Evolutionary conservation across 331 rosid genomes (phyloP).

Genomic region (Pyracantha coccinea): DNA sequence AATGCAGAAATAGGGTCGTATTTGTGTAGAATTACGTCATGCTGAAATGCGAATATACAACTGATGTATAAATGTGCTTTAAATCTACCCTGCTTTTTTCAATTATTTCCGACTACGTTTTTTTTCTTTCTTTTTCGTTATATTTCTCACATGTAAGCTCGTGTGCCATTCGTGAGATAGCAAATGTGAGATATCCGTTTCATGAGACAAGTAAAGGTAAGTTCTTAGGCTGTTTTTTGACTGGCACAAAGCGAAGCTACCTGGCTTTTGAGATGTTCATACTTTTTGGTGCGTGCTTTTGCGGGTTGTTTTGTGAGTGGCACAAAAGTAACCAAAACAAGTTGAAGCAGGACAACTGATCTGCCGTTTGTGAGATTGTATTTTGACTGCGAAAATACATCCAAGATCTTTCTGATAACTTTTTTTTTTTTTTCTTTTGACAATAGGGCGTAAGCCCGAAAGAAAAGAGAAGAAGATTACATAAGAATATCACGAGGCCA

Average conservation of each 20-base stretch:
- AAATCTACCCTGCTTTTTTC: neutral
- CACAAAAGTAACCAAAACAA: neutral
- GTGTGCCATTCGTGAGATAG: too few relatives aligned
- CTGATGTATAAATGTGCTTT: neutral
- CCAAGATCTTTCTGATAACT: neutral
- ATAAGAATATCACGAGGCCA: too few relatives aligned
- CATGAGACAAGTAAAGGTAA: too few relatives aligned
- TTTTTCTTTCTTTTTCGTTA: too few relatives aligned
- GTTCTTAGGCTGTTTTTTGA: neutral
- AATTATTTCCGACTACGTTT: too few relatives aligned
- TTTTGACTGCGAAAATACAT: neutral
- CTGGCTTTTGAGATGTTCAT: neutral
- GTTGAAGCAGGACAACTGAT: neutral
- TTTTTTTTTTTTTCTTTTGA: too few relatives aligned
- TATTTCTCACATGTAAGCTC: too few relatives aligned
- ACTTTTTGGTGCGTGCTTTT: neutral
- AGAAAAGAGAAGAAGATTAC: too few relatives aligned
- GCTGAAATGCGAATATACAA: neutral
- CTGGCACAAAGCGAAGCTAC: neutral
- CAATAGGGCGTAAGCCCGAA: too few relatives aligned
- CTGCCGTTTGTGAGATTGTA: neutral
- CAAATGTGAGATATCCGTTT: too few relatives aligned
- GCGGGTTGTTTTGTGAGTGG: neutral
- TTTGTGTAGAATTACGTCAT: neutral
- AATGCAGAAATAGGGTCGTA: neutral